Evolutionary conservation across 2,329 filamentous ascomycete genomes (phyloP).

Genomic region (Aspergillus terreus): DNA sequence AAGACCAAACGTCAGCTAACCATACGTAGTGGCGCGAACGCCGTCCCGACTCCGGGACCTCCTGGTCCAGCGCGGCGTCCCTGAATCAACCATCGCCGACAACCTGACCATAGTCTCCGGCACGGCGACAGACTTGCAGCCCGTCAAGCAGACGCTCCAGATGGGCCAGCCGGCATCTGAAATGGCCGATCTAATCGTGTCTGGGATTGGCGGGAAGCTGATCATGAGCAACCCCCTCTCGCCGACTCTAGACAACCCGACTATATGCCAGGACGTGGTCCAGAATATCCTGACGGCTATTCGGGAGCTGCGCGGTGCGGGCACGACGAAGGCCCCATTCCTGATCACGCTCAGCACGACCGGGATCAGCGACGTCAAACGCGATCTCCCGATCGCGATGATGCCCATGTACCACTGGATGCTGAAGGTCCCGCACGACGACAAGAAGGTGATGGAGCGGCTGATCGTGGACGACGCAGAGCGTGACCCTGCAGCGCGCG

Average conservation of each 20-base stretch:
- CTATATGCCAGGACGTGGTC: slow-evolving; percentile 31
- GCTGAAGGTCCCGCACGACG: not conserved
- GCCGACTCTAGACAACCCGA: slow-evolving; percentile 30
- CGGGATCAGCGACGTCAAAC: slow-evolving; percentile 25
- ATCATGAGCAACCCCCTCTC: slow-evolving; percentile 22
- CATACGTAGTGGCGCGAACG: slow-evolving; percentile 40
- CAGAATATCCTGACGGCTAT: slow-evolving; percentile 23
- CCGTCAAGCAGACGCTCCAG: slow-evolving; percentile 36
- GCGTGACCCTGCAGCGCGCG: slow-evolving; percentile 1
- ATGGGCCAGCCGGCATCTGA: slow-evolving; percentile 8
- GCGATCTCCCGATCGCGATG: slow-evolving; percentile 30
- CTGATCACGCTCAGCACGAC: slow-evolving; percentile 33
- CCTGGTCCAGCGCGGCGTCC: slow-evolving; percentile 41
- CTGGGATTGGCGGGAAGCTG: slow-evolving; percentile 44
- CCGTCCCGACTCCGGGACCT: slow-evolving; percentile 47
- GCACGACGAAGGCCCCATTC: slow-evolving; percentile 15
- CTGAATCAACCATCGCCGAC: slow-evolving; percentile 28
- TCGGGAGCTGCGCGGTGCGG: not conserved
- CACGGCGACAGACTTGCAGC: slow-evolving; percentile 40
- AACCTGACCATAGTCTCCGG: slow-evolving; percentile 49
- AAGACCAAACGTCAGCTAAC: not conserved
- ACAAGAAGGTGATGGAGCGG: slow-evolving; percentile 34
- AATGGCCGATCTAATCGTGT: slow-evolving; percentile 43
- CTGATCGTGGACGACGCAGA: slow-evolving; percentile 19
- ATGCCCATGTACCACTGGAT: slow-evolving; percentile 25